phyloP scores from a whole-genome alignment of 352 stramenopile genomes.

The Phytophthora ohioensis region DNA sequence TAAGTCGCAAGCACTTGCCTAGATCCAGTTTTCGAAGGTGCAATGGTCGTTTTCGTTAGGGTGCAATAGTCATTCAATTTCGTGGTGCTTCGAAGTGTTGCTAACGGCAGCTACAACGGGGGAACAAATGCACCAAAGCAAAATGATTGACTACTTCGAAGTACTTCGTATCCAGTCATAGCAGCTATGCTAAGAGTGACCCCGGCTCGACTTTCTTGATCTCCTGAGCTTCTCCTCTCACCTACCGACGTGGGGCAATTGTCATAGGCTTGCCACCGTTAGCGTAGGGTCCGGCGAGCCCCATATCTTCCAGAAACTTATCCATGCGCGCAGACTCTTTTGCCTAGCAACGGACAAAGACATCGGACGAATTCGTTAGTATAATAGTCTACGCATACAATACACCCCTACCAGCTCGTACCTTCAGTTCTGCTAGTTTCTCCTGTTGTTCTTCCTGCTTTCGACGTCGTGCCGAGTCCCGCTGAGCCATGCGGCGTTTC shows the following conservation, averaged over 20 bases:
- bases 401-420: conserved; percentile 14
- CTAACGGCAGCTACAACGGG: no score
- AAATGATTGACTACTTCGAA: no score
- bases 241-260: conserved; percentile 57
- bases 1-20: no score
- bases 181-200: no score
- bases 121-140: no score
- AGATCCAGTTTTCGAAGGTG: no score
- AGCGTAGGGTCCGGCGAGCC: conserved; percentile 46
- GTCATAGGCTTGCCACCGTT: conserved; percentile 52
- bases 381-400: no score
- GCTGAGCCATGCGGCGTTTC: conserved; percentile 50
- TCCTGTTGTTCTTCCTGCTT: conserved; percentile 53
- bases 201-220: no score
- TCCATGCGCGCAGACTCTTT: conserved; percentile 81
- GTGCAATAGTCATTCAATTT: no score
- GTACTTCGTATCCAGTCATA: no score
- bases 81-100: no score
- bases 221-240: background rate
- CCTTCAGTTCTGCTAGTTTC: conserved; percentile 50
- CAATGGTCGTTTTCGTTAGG: no score
- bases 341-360: conserved; percentile 41
- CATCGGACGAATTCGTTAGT: background rate
- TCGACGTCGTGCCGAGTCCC: conserved; percentile 45
- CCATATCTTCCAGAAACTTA: conserved; percentile 81